phyloP scores from a whole-genome alignment of 1,139 yeast species.

The Torulaspora globosa region DNA sequence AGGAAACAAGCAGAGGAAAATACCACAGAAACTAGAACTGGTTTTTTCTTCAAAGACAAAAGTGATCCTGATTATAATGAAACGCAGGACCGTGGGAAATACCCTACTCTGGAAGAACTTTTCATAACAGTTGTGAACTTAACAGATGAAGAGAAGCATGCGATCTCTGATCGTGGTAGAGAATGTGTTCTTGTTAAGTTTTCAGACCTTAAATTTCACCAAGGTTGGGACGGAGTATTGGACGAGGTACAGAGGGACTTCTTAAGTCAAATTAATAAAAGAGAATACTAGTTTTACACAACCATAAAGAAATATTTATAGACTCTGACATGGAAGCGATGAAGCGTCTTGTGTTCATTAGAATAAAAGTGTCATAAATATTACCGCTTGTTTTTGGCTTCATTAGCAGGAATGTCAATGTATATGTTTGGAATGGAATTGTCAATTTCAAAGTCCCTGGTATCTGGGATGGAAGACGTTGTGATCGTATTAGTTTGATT shows the following conservation, averaged over 20 bases:
- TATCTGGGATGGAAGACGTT: constrained; percentile 27
- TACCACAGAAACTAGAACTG: constrained; percentile 45
- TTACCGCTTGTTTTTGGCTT: constrained; percentile 4
- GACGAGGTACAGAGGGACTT: constrained; percentile 23
- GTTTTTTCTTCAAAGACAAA: constrained; percentile 68
- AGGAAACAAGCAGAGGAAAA: constrained; percentile 31
- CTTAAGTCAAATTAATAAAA: constrained; percentile 3
- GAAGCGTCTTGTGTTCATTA: not conserved
- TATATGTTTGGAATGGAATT: constrained; percentile 23
- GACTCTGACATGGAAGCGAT: constrained; percentile 1
- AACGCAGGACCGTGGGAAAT: constrained; percentile 30
- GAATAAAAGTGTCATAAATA: not conserved
- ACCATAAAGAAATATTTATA: not conserved
- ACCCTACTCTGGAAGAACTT: constrained; percentile 46
- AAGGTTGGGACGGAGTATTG: constrained; percentile 53
- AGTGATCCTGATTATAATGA: constrained; percentile 55
- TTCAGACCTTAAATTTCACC: constrained; percentile 60
- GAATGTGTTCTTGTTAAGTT: constrained; percentile 55
- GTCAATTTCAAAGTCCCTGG: constrained; percentile 21
- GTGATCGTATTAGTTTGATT: constrained; percentile 25
- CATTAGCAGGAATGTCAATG: constrained; percentile 18
- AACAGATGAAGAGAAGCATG: constrained; percentile 39
- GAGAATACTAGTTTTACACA: constrained; percentile 11
- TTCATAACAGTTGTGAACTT: constrained; percentile 44
- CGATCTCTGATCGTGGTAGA: constrained; percentile 51